Evolutionary conservation across 108 stramenopile species (phyloP), one percentile per base, ranked within the genome.

Genomic region (Craspedostauros australis): DNA sequence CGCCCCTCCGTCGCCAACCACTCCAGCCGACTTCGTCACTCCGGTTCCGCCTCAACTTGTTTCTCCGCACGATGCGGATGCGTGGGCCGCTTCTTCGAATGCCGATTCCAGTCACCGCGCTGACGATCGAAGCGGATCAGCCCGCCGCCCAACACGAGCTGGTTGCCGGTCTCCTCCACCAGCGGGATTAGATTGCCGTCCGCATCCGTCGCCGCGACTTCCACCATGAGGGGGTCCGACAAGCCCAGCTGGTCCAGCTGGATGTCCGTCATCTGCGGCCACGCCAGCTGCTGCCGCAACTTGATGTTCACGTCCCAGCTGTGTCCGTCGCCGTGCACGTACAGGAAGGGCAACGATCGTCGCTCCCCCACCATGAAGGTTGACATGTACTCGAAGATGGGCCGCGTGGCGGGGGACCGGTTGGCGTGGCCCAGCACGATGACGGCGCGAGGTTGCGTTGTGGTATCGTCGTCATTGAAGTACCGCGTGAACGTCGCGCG

Each of bases 301-400:
- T 55, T 64, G 25, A 30, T 41, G 31, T 64, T 43, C 27, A 64
- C 34, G 25, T 56, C 54, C 66, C 66, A 67, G 6, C 42, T 40
- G 50, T 67, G 66, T 15, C 66, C 66, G 47, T 67, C 66, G 11
- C 66, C 66, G 20, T 67, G 66, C 11, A 67, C 8, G 44, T 67
- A 67, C 3, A 67, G 2, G 7, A 67, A 42, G 16, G 66, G 58
- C 16, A 53, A 22, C 28, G 39, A 6, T 18, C n/a, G 15, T 1
- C 50, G 50, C 28, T 37, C 46, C 25, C 26, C 36, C 18, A 41
- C 58, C 27, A 46, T 53, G 21, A 41, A 20, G 19, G 34, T 26
- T 9, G 32, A 43, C 3, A 60, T 57, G 4, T 30, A 15, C 26
- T 51, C 37, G 32, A 67, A 67, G 33, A 60, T 53, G 2, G 45